Base-by-base conservation (phyloP, 2,329 filamentous ascomycete species). In the Ceratocystis colombiana region DNA sequence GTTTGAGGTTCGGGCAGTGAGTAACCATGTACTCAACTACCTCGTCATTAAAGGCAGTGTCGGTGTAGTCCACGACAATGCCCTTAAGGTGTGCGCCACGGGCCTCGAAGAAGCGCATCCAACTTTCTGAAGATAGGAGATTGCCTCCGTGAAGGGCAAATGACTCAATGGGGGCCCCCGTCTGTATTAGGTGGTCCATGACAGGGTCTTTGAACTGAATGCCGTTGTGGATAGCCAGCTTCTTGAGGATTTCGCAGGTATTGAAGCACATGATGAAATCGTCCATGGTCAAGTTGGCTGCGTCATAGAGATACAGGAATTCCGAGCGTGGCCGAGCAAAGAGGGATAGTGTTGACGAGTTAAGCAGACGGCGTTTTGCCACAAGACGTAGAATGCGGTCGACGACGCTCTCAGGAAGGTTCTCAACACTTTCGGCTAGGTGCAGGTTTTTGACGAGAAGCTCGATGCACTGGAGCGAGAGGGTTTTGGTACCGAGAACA, bases 201-300 rank as follows among this genome's bases (percentile, higher is more conserved):
- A 91, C 88, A 48, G 80, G 80, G 71, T 96, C 88, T 75, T 96
- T 96, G 79, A 96, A 88, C 72, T 96, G 92, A 62, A 94, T 89
- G n/a, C 87, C 90, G 71, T 92, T 93, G 62, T 88, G 85, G 10
- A 96, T 77, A 70, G 90, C 88, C 66, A 96, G 79, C 55, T 81
- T 82, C 71, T 84, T 84, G 65, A 96, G 77, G 5, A 79, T 80
- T 0, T 89, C 85, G 67, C 88, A 86, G 2, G 85, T 81, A 64
- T 90, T 87, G 69, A 96, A 91, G 53, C 96, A 89, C 69, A 86
- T 83, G 61, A 89, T 82, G 70, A 88, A 91, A 72, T 97, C 90
- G 70, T 91, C 84, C 1, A 84, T 82, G 62, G 83, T 82, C 10
- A 97, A 81, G 70, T 86, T 86, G 70, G 79, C 78, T 50, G 77